phyloP scores from a whole-genome alignment of 2,329 filamentous ascomycete genomes.

The Fusarium pilosicola region DNA sequence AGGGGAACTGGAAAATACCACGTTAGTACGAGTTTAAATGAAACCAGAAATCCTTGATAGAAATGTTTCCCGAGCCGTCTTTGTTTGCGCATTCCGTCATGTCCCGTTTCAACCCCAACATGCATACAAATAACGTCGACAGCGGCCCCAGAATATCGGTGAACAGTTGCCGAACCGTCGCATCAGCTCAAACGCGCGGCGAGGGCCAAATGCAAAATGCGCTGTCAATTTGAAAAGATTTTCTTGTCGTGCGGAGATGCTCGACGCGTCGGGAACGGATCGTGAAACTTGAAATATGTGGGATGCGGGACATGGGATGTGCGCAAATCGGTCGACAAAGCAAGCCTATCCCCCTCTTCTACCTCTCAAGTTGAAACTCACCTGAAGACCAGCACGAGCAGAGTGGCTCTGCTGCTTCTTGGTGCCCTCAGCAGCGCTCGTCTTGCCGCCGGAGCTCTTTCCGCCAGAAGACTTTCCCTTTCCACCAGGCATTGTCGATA shows the following conservation, averaged over 20 bases:
- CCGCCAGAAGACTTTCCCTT: slow-evolving; percentile 94
- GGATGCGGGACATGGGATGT: slow-evolving; percentile 42
- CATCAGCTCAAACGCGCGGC: slow-evolving; percentile 6
- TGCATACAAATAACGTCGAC: slow-evolving; percentile 4
- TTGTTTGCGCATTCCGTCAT: slow-evolving; percentile 26
- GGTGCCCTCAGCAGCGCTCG: slow-evolving; percentile 68
- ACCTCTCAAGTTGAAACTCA: slow-evolving; percentile 59
- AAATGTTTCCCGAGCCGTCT: slow-evolving; percentile 9
- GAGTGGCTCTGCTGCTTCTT: slow-evolving; percentile 97
- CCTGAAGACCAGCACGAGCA: slow-evolving; percentile 93
- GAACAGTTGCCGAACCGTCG: slow-evolving; percentile 14
- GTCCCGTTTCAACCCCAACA: slow-evolving; percentile 24
- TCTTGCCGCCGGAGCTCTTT: slow-evolving; percentile 86
- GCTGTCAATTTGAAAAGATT: slow-evolving; percentile 28
- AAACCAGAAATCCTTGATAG: slow-evolving; percentile 11
- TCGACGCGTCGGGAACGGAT: slow-evolving; percentile 40
- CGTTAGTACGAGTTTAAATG: slow-evolving; percentile 35
- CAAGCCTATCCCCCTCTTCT: slow-evolving; percentile 14
- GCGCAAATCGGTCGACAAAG: slow-evolving; percentile 38
- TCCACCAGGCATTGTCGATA: slow-evolving; percentile 75
- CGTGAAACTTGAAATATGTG: slow-evolving; percentile 35
- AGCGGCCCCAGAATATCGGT: slow-evolving; percentile 11
- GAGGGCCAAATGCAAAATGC: slow-evolving; percentile 1
- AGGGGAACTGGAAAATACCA: slow-evolving; percentile 79
- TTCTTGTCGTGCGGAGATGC: slow-evolving; percentile 37